Evolutionary conservation across 1,284 basidiomycete genomes (phyloP).

Genomic region (Hemileia vastatrix): DNA sequence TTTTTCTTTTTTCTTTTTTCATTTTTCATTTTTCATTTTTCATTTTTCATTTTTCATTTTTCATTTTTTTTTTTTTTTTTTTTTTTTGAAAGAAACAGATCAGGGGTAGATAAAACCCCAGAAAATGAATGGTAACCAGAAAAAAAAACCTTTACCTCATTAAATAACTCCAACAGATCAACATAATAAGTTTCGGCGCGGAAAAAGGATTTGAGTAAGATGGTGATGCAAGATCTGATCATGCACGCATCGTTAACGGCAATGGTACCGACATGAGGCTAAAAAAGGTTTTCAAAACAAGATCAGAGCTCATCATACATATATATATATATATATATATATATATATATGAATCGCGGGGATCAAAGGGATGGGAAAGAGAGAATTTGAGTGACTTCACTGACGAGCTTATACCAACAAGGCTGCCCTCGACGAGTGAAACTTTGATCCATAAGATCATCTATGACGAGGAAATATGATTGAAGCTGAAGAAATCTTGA

Average conservation of each 20-base stretch:
- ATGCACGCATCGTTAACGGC: slow-evolving; percentile 97
- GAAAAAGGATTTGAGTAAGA: slow-evolving; percentile 80
- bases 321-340: not conserved
- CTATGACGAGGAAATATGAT: slow-evolving; percentile 94
- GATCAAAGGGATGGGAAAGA: too few species aligned
- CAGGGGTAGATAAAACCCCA: not conserved
- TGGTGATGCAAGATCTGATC: slow-evolving; percentile 90
- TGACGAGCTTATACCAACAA: slow-evolving; percentile 74
- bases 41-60: too few species aligned
- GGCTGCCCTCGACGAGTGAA: slow-evolving; percentile 90
- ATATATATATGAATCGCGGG: not conserved
- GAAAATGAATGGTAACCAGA: too few species aligned
- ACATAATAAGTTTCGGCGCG: slow-evolving; percentile 72
- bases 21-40: too few species aligned
- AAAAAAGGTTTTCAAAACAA: too few species aligned
- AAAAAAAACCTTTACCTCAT: slow-evolving; percentile 52
- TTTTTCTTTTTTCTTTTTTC: too few species aligned
- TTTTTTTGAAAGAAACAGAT: not conserved
- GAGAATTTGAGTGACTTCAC: too few species aligned
- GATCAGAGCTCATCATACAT: too few species aligned
- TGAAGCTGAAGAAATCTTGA: slow-evolving; percentile 57
- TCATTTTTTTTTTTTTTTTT: too few species aligned
- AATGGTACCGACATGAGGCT: slow-evolving; percentile 65
- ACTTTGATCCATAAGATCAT: slow-evolving; percentile 94
- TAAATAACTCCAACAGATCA: slow-evolving; percentile 82